Percentiles rank a stretch among this genome's conserved stretches.
These are phyloP conservation scores for Phaeophleospora eucalypticola DNA, from an alignment of 2,329 filamentous ascomycete species.

Conservation along the genomic window DNA sequence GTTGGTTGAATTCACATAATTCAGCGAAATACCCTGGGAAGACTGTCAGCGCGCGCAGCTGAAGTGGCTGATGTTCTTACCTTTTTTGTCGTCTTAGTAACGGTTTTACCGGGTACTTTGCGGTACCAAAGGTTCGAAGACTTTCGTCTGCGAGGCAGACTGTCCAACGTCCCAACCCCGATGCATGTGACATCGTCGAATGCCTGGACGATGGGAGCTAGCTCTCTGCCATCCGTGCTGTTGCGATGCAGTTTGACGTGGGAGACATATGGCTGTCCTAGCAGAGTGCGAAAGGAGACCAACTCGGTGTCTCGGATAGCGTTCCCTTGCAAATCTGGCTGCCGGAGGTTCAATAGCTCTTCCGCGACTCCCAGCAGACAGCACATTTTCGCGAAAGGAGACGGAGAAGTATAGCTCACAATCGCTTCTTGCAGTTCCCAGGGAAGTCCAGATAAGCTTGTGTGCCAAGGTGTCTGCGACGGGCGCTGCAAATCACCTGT, in stretches of 20 bases:
- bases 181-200: background rate
- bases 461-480: background rate
- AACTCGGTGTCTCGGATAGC: background rate
- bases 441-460: background rate
- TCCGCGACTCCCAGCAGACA: background rate
- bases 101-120: background rate
- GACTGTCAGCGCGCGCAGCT: background rate
- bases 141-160: too few species aligned
- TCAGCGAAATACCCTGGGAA: background rate
- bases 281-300: background rate
- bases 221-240: background rate
- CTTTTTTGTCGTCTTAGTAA: background rate
- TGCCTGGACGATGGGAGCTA: background rate
- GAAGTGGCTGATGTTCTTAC: background rate
- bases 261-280: background rate
- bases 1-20: background rate
- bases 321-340: background rate
- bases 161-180: background rate
- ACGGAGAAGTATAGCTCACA: background rate
- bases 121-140: background rate
- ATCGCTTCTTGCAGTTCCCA: background rate
- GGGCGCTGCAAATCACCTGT: background rate
- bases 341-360: background rate
- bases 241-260: background rate
- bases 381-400: background rate